Evolutionary conservation across 352 stramenopile genomes (phyloP), one percentile per base, ranked within the genome.

Genomic region (Aphanomyces stellatus): DNA sequence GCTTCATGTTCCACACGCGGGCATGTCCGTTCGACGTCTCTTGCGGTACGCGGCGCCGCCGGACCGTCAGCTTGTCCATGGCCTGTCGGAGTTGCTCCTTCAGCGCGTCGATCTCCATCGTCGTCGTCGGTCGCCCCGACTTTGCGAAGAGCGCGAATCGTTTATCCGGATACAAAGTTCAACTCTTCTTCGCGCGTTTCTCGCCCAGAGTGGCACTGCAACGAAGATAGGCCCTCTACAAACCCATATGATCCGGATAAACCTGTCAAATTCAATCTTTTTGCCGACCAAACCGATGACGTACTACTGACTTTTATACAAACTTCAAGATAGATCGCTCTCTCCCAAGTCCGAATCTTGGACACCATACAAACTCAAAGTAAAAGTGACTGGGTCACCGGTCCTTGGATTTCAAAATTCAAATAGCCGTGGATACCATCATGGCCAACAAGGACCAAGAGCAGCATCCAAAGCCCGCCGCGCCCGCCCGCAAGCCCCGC

Each of bases 1-100:
- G 60, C 46, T 67, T 67, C 27, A 67, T 55, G 8, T 67, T 31
- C 60, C 60, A 67, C 40, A 67, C 13, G 11, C 42, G 59, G 42
- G 48, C 35, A 33, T 42, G 25, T 30, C 11, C 19, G 19, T 19
- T n/a, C 11, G 7, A 34, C 25, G 11, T 34, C 25, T 22, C 22
- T n/a, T n/a, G 49, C 13, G 4, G 8, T 4, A 17, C 19, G 7
- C 34, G 25, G 11, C 41, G 60, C 27, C 24, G 19, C 17, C 25
- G 30, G 1, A 27, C 19, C 30, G 59, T 35, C 40, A 67, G 60
- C 49, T 57, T 56, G 13, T 67, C 60, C 49, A 57, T 67, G 4
- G 60, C 60, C 11, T 35, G 17, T 19, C 60, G 60, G 2, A 67
- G 60, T 27, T 57, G 60, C 30, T 55, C 60, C 60, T 67, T 67